Base-by-base conservation (phyloP, 2,329 filamentous ascomycete species). In the Mariannaea elegans region DNA sequence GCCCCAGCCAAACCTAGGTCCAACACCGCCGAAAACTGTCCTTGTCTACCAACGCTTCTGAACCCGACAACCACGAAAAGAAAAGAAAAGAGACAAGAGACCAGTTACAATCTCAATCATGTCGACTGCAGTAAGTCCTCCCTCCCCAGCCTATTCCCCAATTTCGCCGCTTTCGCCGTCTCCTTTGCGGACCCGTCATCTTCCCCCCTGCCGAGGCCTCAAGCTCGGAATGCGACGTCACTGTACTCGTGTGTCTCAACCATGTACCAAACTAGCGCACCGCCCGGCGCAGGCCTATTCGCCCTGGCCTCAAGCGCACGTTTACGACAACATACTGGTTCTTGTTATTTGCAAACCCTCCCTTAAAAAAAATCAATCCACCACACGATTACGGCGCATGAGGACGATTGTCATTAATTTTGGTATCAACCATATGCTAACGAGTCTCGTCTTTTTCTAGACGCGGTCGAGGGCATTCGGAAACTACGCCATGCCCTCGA, bases 401-500 rank as follows among this genome's bases (percentile, higher is more conserved):
- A 50, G 50, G 38, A 29, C 45, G 24, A 39, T 58, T 49, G 60
- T 59, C 42, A 36, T 60, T 57, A 38, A 60, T 18, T 50, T 47
- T 42, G 14, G 10, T 19, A 21, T 13, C 32, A 36, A n/a, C 21
- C 21, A 24, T 19, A 24, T 44, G 19, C 39, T 44, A 44, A 44
- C 39, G 39, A 44, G 21, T 27, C 2, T 23, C 14, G 39, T 10
- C 32, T 52, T 42, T 53, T 38, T 56, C 46, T 65, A 81, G 78
- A 65, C 73, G 61, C 74, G 75, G 66, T 66, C 73, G 59, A 77
- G 75, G 70, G 74, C 73, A 59, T 80, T 80, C 63, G 66, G 75
- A 44, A 75, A 71, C 66, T 75, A 77, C 70, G 70, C 66, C 73
- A 77, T 77, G 75, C 66, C 75, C 54, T 59, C 73, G 47, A 67